Conservation (phyloP, 352 stramenopile species). For the Phytophthora palmivora region DNA sequence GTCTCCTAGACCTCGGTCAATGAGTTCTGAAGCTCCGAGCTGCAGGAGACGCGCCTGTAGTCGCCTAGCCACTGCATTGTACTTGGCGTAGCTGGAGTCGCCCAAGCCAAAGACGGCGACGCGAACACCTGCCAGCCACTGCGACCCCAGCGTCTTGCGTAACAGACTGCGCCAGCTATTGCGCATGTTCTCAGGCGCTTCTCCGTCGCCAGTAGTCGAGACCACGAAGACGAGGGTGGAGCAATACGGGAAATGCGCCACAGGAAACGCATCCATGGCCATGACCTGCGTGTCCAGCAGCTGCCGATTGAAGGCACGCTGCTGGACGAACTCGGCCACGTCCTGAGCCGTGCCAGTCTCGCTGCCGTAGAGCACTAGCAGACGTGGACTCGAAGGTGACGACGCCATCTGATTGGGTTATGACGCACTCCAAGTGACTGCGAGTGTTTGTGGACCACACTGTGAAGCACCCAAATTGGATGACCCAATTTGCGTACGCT, state of each 20-base stretch:
- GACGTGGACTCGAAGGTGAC: constrained; percentile 33
- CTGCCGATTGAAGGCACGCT: constrained; percentile 64
- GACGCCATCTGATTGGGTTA: constrained; percentile 20
- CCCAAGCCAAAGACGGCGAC: constrained; percentile 93
- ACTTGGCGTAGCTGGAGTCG: constrained; percentile 94
- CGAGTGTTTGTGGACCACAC: neutral
- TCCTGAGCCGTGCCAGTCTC: constrained; percentile 92
- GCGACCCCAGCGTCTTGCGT: constrained; percentile 73
- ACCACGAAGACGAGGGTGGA: constrained; percentile 89
- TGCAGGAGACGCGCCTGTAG: constrained; percentile 88
- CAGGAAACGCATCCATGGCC: constrained; percentile 77
- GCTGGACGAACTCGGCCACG: constrained; percentile 80
- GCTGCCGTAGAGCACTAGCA: constrained; percentile 91
- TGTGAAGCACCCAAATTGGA: neutral
- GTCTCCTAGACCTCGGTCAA: constrained; percentile 84
- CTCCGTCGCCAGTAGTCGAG: constrained; percentile 92
- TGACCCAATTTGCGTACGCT: no score
- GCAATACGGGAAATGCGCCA: constrained; percentile 55
- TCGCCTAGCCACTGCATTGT: constrained; percentile 89
- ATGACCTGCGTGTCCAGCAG: constrained; percentile 59
- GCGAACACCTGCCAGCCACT: constrained; percentile 73
- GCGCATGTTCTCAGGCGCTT: constrained; percentile 93
- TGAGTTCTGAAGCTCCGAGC: constrained; percentile 79
- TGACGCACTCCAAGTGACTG: neutral
- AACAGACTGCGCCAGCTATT: constrained; percentile 86